Evolutionary conservation across 164 flowering plant genomes (phyloP), one percentile per base, ranked within the genome.

Genomic region (Piper betle): DNA sequence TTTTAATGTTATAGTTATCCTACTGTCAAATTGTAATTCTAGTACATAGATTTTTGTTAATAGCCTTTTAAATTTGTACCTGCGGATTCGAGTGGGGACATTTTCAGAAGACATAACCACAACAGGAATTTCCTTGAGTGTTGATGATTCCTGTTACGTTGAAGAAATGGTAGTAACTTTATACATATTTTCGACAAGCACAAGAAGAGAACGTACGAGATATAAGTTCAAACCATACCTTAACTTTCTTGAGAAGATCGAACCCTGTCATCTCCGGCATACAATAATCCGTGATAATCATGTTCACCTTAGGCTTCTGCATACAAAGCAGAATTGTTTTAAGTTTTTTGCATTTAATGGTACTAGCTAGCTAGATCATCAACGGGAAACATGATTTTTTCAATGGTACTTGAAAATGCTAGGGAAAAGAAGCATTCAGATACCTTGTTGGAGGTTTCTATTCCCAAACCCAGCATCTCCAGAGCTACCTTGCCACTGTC

Each of bases 61-160:
- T 25, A 25, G 33, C 33, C 33, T 25, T 25, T 25, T 25, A 2
- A 25, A 25, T 25, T 25, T 37, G 15, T 77, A 85, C 90, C 79
- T 69, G 79, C 66, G 73, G 39, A 89, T 83, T 18, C 89, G 75
- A 6, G 82, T 75, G 11, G 91, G 88, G 40, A 80, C 69, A 61
- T 85, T 81, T 71, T 89, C 96, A 2, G 94, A 89, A 20, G 96
- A 89, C 72, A 89, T 57, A 3, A 89, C 72, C 55, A 87, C 83
- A 0, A 89, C 94, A 3, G 96, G 94, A 56, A 89, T 75, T 60
- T 87, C 91, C 73, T 63, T 79, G 60, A 80, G 60, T 3, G 42
- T 50, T 0, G 85, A 75, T 12, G 96, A 88, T 63, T 83, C 81
- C 90, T 88, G 82, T 54, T 4, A 11, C 10, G 38, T 37, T 0